Conservation (phyloP, 257 asterid species). For the Mitragyna speciosa region DNA sequence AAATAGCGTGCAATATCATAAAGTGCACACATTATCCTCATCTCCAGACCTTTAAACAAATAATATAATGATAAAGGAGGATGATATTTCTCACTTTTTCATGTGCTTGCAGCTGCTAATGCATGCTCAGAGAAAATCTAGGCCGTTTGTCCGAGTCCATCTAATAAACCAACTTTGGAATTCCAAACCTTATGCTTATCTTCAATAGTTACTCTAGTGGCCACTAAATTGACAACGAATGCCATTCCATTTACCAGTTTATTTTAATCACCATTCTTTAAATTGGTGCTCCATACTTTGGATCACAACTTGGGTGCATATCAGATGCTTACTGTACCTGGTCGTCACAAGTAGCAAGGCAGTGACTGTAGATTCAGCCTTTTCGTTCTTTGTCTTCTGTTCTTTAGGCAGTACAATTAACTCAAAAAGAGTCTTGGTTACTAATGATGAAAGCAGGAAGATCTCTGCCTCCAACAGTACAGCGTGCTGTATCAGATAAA, state of each 20-base stretch:
- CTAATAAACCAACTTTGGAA: constrained; percentile 11
- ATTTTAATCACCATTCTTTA: neutral
- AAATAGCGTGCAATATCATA: neutral
- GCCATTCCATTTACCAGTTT: constrained; percentile 8
- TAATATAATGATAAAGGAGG: constrained; percentile 11
- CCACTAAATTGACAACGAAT: constrained; percentile 14
- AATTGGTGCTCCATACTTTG: too few relatives aligned
- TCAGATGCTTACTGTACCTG: constrained; percentile 1
- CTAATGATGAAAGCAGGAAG: neutral
- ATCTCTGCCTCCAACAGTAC: neutral
- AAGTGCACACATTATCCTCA: constrained; percentile 10
- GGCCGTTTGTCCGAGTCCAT: neutral
- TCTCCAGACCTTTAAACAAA: constrained; percentile 4
- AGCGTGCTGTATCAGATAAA: constrained; percentile 1
- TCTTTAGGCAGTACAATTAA: neutral
- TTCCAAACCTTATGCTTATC: constrained; percentile 10
- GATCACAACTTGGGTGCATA: constrained; percentile 13
- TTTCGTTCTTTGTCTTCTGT: neutral
- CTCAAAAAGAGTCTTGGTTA: neutral
- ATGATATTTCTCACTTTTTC: neutral
- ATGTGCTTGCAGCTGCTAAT: constrained; percentile 4
- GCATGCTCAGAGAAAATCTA: neutral
- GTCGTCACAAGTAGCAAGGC: constrained; percentile 3
- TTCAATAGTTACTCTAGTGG: constrained; percentile 28
- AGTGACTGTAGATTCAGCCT: neutral